Percentiles rank a stretch among this genome's conserved stretches.
phyloP scores from a whole-genome alignment of 805 yeast species.

The Kuraishia borneana region DNA sequence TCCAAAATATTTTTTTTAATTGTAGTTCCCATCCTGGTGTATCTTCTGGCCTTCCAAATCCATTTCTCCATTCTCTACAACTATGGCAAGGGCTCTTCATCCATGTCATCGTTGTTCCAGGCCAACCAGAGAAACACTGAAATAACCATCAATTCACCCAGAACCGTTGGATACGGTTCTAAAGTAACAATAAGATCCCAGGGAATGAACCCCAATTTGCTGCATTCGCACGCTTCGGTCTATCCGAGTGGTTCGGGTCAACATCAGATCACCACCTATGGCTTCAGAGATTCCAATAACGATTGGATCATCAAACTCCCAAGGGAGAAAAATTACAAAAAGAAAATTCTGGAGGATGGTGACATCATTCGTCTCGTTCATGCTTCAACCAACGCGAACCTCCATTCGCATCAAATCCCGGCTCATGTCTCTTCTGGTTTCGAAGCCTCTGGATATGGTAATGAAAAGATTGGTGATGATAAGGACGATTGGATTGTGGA shows the following conservation, averaged over 20 bases:
- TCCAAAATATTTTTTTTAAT: slow-evolving; percentile 58
- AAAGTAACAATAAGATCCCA: slow-evolving; percentile 55
- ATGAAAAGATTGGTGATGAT: slow-evolving; percentile 48
- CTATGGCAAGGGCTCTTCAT: slow-evolving; percentile 68
- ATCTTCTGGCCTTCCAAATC: slow-evolving; percentile 61
- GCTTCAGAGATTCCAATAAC: slow-evolving; percentile 83
- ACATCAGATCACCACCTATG: slow-evolving; percentile 93
- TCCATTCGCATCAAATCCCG: slow-evolving; percentile 59
- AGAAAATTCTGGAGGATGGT: slow-evolving; percentile 47
- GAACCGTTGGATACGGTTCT: slow-evolving; percentile 52
- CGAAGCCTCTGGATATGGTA: slow-evolving; percentile 72
- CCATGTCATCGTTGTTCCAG: slow-evolving; percentile 72
- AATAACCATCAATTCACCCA: slow-evolving; percentile 50
- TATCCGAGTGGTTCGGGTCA: slow-evolving; percentile 92
- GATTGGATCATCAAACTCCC: slow-evolving; percentile 44
- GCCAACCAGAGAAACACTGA: slow-evolving; percentile 61
- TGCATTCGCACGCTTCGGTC: slow-evolving; percentile 78
- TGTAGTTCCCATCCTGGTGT: slow-evolving; percentile 58
- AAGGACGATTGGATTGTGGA: slow-evolving; percentile 76
- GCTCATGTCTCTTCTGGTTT: slow-evolving; percentile 44
- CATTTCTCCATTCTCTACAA: slow-evolving; percentile 69
- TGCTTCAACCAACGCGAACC: slow-evolving; percentile 47
- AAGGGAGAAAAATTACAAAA: slow-evolving; percentile 26
- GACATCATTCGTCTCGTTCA: slow-evolving; percentile 54
- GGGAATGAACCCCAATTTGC: slow-evolving; percentile 59